phyloP scores from a whole-genome alignment of 495 filamentous ascomycete species.

The Lasiosphaeris hirsuta region DNA sequence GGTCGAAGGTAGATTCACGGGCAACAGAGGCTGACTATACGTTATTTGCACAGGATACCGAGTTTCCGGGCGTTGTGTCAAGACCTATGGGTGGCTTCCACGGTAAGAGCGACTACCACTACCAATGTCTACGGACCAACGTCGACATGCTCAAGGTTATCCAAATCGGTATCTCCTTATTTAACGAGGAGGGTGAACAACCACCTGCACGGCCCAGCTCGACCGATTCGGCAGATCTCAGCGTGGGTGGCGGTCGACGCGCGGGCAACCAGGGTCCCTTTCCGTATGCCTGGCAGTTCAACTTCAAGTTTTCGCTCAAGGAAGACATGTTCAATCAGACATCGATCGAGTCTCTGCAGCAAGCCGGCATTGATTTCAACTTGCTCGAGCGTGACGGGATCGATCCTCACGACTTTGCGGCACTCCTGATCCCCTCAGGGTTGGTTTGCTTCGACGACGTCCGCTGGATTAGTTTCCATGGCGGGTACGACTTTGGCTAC shows the following conservation, averaged over 20 bases:
- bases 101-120: constrained; percentile 95
- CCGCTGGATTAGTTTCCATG: constrained; percentile 95
- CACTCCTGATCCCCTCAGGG: constrained; percentile 85
- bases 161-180: constrained; percentile 90
- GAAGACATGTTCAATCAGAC: constrained; percentile 95
- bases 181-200: constrained; percentile 80
- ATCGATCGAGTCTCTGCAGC: constrained; percentile 81
- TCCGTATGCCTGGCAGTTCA: constrained; percentile 96
- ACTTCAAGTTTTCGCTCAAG: constrained; percentile 92
- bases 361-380: constrained; percentile 83
- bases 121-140: constrained; percentile 95
- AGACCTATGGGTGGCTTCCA: constrained; percentile 91
- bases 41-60: constrained; percentile 69
- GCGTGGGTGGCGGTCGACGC: constrained; percentile 31
- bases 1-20: not conserved
- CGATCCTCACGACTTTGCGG: constrained; percentile 80
- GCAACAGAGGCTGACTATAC: constrained; percentile 22
- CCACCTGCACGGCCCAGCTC: constrained; percentile 60
- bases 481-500: constrained; percentile 98
- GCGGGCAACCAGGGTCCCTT: constrained; percentile 55
- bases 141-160: constrained; percentile 96
- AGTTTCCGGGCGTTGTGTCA: constrained; percentile 94
- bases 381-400: constrained; percentile 86
- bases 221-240: constrained; percentile 53
- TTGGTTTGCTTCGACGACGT: constrained; percentile 85